A percentile compares a stretch with the other conserved stretches of the same genome.
Evolutionary conservation across 2,329 filamentous ascomycete species (phyloP).

Genomic region (Aspergillus novofumigatus): DNA sequence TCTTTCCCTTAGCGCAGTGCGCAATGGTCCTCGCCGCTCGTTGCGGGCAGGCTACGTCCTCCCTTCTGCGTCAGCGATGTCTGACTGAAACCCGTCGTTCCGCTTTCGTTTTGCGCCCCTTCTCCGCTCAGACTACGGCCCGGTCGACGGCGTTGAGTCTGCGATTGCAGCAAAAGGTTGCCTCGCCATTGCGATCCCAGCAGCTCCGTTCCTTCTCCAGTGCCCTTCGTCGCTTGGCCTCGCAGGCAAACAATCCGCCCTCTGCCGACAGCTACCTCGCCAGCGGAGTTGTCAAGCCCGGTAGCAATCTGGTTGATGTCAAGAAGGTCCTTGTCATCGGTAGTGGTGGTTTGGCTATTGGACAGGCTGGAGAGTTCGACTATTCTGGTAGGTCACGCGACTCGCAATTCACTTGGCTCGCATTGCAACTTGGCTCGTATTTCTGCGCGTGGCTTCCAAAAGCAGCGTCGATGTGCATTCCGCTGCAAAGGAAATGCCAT

Average conservation of each 20-base stretch:
- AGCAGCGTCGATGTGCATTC: neutral
- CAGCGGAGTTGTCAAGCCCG: constrained; percentile 77
- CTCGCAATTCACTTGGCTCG: neutral
- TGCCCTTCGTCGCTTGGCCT: constrained; percentile 34
- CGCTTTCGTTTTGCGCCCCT: constrained; percentile 35
- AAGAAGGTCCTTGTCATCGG: constrained; percentile 98
- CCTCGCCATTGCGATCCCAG: constrained; percentile 37
- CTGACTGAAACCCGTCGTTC: constrained; percentile 34
- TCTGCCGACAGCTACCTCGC: constrained; percentile 83
- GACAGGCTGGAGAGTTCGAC: constrained; percentile 96
- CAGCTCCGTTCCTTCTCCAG: constrained; percentile 43
- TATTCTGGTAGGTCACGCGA: constrained; percentile 73
- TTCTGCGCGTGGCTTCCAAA: neutral
- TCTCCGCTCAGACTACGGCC: constrained; percentile 32
- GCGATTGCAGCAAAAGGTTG: constrained; percentile 35
- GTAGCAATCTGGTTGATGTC: constrained; percentile 74
- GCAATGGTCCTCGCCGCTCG: constrained; percentile 45
- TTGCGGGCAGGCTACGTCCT: constrained; percentile 40
- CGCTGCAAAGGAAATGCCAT: neutral
- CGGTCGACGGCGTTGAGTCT: constrained; percentile 29
- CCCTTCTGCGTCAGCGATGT: constrained; percentile 41
- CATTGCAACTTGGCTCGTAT: neutral
- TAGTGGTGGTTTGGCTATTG: constrained; percentile 91
- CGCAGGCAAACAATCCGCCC: constrained; percentile 63
- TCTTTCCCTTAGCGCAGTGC: constrained; percentile 25